Evolutionary conservation across 1,284 basidiomycete genomes (phyloP), one percentile per base, ranked within the genome.

Genomic region (Cutaneotrichosporon curvatum): DNA sequence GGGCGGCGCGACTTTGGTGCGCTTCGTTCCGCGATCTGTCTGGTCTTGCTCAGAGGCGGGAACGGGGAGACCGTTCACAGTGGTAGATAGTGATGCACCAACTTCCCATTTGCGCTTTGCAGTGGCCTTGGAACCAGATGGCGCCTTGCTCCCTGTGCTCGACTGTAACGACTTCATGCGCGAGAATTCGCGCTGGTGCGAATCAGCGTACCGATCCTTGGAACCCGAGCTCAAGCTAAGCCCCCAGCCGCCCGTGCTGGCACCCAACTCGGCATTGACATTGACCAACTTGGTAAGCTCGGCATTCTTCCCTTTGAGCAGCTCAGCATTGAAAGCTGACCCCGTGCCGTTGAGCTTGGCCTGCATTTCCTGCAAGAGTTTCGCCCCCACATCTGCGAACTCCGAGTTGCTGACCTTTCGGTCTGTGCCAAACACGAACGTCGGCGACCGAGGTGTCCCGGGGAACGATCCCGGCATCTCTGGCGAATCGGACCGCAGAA

Each of bases 301-400:
- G 4, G 66, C 68, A 14, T 58, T 47, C 44, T 59, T 64, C 8
- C 68, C 68, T 50, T 67, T 68, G 25, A 70, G 51, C 12, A 66
- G 49, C 48, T 70, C 68, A 22, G 58, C 60, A 52, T 37, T 55
- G 50, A 48, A 63, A 23, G 20, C 28, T n/a, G 35, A n/a, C 4
- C 45, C 51, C 0, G 50, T 43, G 4, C 56, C 55, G 11, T 59
- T 61, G 43, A 66, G 40, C 46, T 62, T 65, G 8, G 64, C 59
- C 47, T 67, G 62, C 62, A 70, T 67, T 45, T 70, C 62, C 37
- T 47, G 50, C 21, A 70, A 46, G 2, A 70, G 46, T 23, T 57
- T 55, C 36, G 60, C 47, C 8, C 61, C 65, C 5, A 62, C 61
- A 9, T 57, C 57, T 0, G 57, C 58, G 50, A 70, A 70, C 30